Base-by-base conservation (phyloP, 257 asterid species). In the Marsdenia floribunda region DNA sequence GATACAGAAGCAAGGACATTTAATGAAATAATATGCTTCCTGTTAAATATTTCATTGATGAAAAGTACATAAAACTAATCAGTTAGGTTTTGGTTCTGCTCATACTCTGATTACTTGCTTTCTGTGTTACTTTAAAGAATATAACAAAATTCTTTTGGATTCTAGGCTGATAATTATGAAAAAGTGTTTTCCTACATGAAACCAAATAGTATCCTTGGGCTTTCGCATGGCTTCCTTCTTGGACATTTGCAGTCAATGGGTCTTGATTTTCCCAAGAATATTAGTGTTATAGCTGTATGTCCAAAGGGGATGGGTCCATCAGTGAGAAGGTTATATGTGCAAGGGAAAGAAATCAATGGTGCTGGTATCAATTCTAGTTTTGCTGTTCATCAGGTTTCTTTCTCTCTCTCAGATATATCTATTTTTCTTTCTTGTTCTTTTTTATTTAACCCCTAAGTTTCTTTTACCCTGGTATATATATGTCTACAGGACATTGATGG, bases 221-320 rank as follows among this genome's bases (percentile, higher is more conserved):
- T 93, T 76, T 93, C 98, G 80, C 97, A 93, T 76, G 98, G 97
- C 42, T 91, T 93, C 87, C 90, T 93, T 80, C 89, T 93, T 86
- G 98, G 97, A 75, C 98, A 93, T 89, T 84, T 93, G 83, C 98
- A 93, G 86, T 91, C 98, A 0, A 63, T 78, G 83, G 97, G 91
- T 68, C 85, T 80, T 35, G 97, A 93, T 77, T 93, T 93, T 66
- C 98, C 98, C 8, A 91, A 91, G 81, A 87, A 93, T 84, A 82
- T 91, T 42, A 93, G 98, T 63, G 97, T 93, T 46, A 84, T 90
- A 76, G 98, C 98, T 72, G 97, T 93, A 57, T 93, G 98, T 60
- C 98, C 98, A 73, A 93, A 93, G 90, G 98, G 98, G 73, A 93
- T 93, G 98, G 98, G 98, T n/a, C 98, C 98, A 6, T 93, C 98